Percentiles rank a stretch among this genome's conserved stretches.
Evolutionary conservation across 805 yeast genomes (phyloP).

Genomic region (Vanderwaltozyma yarrowii): DNA sequence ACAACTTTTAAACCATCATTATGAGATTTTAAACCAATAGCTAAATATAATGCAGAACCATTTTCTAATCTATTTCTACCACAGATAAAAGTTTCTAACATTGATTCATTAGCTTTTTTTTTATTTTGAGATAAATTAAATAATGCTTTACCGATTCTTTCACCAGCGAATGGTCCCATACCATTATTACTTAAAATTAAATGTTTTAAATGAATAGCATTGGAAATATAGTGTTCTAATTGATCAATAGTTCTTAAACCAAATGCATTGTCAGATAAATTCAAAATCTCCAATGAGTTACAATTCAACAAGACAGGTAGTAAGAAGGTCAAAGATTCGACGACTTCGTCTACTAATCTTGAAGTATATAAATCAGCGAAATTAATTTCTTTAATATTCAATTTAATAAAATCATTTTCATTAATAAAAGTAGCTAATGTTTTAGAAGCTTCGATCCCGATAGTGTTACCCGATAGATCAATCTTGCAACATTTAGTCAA

Average conservation of each 20-base stretch:
- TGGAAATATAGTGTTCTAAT: conserved; percentile 63
- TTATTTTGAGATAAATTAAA: conserved; percentile 62
- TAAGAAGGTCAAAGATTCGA: conserved; percentile 62
- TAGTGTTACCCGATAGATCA: conserved; percentile 87
- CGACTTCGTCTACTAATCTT: conserved; percentile 89
- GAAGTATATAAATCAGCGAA: conserved; percentile 94
- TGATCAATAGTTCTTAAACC: conserved; percentile 94
- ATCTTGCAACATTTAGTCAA: conserved; percentile 37
- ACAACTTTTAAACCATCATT: conserved; percentile 54
- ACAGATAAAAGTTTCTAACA: conserved; percentile 80
- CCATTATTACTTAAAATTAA: conserved; percentile 90
- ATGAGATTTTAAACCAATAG: conserved; percentile 79
- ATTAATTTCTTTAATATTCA: conserved; percentile 55
- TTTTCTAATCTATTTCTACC: conserved; percentile 96
- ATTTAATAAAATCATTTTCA: conserved; percentile 27
- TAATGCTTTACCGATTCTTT: conserved; percentile 82
- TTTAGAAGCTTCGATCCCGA: conserved; percentile 82
- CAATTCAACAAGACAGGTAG: conserved; percentile 65
- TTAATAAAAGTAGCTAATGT: conserved; percentile 50
- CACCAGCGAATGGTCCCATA: conserved; percentile 97
- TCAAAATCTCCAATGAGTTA: conserved; percentile 58
- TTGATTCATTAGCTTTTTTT: conserved; percentile 33
- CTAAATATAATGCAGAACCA: conserved; percentile 79
- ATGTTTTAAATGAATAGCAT: conserved; percentile 74
- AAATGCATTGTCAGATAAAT: conserved; percentile 90